Evolutionary conservation across 441 rosid genomes (phyloP), one percentile per base, ranked within the genome.

Genomic region (Populus hybrid): DNA sequence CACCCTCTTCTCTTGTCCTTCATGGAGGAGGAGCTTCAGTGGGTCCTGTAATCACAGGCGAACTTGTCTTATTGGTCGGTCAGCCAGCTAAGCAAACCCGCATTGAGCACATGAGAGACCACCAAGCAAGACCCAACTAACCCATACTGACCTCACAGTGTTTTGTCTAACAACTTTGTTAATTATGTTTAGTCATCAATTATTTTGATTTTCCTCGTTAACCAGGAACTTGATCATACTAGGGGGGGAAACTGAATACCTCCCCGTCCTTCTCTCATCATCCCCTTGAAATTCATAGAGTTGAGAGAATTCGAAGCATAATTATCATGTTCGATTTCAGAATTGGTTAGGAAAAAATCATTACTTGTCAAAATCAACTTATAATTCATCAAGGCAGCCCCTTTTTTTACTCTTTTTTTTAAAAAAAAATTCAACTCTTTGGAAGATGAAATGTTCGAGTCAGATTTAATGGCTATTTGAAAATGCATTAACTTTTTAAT

Each of bases 31-130:
- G 30, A 8, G 12, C 59, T 35, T 7, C 26, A 19, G 5, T 4
- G 67, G 70, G 38, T 4, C 72, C 59, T 10, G 11, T 4, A 2
- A 9, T 36, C 23, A 50, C 61, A 59, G 78, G 36, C 32, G 42
- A 28, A 36, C n/a, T 67, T n/a, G 28, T 19, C 68, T 50, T 6
- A 82, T 66, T 83, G 83, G 83, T 74, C 34, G 63, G 79, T 74
- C 50, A 75, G 72, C 76, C 83, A 83, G 77, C 80, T 34, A 61
- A 77, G 70, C 78, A 67, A 57, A 18, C 35, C 57, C 57, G 32
- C 73, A 26, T 71, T 71, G 23, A 5, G 21, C 80, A 69, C 67
- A 57, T 26, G 75, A 57, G 30, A 10, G 40, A 78, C 78, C 78
- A 78, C 74, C 65, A 10, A 3, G 1, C 11, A 18, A 1, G 63